Evolutionary conservation across 31 red algal species (phyloP).

Genomic region (Porphyra umbilicalis): DNA sequence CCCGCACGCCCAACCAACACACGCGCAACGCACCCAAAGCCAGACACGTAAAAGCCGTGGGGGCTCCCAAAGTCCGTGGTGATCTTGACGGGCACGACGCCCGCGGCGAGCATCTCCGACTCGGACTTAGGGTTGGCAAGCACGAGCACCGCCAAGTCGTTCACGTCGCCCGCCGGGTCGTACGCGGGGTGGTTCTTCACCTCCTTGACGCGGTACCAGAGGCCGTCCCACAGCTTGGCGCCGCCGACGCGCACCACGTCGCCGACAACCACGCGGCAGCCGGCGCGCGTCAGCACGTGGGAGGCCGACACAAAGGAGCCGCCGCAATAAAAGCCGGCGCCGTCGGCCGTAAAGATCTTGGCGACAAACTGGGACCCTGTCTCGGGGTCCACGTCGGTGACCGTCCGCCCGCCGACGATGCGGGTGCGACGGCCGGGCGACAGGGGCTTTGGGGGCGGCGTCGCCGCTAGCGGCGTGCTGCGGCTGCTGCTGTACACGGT

Average conservation of each 20-base stretch:
- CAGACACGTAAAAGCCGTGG: not conserved
- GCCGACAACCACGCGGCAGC: not conserved
- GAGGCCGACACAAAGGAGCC: not conserved
- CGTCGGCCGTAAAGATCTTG: not conserved
- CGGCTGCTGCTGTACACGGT: not conserved
- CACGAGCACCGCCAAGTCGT: not conserved
- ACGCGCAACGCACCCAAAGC: too few relatives aligned
- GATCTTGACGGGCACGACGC: not conserved
- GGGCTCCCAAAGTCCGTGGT: not conserved
- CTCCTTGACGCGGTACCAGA: not conserved
- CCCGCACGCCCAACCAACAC: too few relatives aligned
- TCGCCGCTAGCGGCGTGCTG: not conserved
- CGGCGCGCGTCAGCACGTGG: not conserved
- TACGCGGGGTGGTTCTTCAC: not conserved
- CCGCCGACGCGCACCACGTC: not conserved
- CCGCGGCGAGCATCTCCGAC: not conserved
- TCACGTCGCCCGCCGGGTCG: not conserved
- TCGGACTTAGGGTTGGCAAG: not conserved
- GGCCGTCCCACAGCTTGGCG: not conserved
- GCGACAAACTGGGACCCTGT: not conserved
- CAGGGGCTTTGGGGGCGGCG: not conserved
- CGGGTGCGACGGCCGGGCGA: not conserved
- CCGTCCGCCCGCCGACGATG: not conserved
- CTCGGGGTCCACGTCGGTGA: not conserved
- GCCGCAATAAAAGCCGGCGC: not conserved